Evolutionary conservation across 345 rosid species (phyloP).

Genomic region (Pugionium cornutum): DNA sequence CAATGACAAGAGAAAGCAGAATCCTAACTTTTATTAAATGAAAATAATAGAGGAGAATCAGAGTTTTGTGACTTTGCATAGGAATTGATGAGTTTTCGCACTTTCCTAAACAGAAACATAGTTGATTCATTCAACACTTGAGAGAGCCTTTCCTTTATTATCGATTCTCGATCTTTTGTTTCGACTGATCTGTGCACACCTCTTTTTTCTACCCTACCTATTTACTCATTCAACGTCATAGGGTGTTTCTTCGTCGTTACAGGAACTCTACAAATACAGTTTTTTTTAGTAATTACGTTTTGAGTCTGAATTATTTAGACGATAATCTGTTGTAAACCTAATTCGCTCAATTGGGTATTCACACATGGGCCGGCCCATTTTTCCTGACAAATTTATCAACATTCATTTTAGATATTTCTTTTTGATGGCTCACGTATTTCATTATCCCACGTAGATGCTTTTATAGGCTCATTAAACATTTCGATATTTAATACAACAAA

Average conservation of each 20-base stretch:
- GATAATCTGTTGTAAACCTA: too few relatives aligned
- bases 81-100: slow-evolving; percentile 22
- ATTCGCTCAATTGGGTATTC: too few relatives aligned
- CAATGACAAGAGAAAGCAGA: slow-evolving; percentile 30
- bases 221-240: background rate
- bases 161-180: slow-evolving; percentile 37
- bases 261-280: too few relatives aligned
- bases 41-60: slow-evolving; percentile 1
- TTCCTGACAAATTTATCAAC: too few relatives aligned
- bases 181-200: slow-evolving; percentile 30
- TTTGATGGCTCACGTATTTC: slow-evolving; percentile 18
- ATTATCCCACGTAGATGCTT: slow-evolving; percentile 41
- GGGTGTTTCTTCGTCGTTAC: slow-evolving; percentile 5
- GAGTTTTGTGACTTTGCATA: slow-evolving; percentile 21
- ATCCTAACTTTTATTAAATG: background rate
- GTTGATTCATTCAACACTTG: slow-evolving; percentile 31
- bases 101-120: slow-evolving; percentile 32
- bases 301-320: background rate
- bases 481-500: too few relatives aligned
- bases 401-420: background rate
- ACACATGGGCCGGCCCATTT: too few relatives aligned
- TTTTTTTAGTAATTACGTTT: background rate
- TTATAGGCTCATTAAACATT: slow-evolving; percentile 25
- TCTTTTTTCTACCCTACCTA: slow-evolving; percentile 13
- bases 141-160: background rate